phyloP scores from a whole-genome alignment of 2,329 filamentous ascomycete genomes.

The Gnomoniopsis sp. region DNA sequence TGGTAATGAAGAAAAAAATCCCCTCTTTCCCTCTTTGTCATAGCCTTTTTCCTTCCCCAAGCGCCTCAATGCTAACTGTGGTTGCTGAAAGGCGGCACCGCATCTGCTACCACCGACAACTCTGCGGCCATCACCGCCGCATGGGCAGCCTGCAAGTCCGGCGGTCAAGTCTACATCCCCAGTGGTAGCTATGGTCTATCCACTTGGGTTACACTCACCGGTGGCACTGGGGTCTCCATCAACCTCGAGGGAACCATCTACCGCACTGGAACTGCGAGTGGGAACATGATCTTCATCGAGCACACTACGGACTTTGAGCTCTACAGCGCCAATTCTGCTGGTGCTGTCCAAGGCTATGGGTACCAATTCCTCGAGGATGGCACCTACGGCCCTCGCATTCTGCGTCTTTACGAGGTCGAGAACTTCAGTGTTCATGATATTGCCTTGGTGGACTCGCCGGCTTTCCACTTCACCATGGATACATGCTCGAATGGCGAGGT shows the following conservation, averaged over 20 bases:
- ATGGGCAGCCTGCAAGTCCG: constrained; percentile 39
- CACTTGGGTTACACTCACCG: constrained; percentile 42
- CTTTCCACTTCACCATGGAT: constrained; percentile 46
- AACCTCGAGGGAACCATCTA: constrained; percentile 41
- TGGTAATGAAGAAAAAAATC: too few relatives aligned
- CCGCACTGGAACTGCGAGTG: constrained; percentile 23
- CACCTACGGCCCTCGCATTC: constrained; percentile 14
- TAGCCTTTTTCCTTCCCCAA: too few relatives aligned
- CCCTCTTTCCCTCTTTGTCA: too few relatives aligned
- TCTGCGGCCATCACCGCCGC: constrained; percentile 25
- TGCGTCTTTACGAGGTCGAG: constrained; percentile 29
- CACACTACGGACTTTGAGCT: constrained; percentile 42
- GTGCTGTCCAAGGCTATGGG: constrained; percentile 47
- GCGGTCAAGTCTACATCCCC: constrained; percentile 47
- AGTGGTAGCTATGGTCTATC: constrained; percentile 42
- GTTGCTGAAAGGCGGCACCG: constrained; percentile 34
- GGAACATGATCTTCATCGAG: constrained; percentile 26
- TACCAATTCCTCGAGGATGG: constrained; percentile 39
- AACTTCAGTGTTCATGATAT: constrained; percentile 48
- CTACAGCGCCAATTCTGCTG: constrained; percentile 38
- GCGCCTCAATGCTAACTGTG: too few relatives aligned
- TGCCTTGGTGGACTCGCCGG: constrained; percentile 43
- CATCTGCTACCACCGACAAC: constrained; percentile 43
- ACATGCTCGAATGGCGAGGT: constrained; percentile 45
- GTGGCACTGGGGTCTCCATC: constrained; percentile 42